Evolutionary conservation across 352 stramenopile genomes (phyloP), one percentile per base, ranked within the genome.

Genomic region (Phytophthora melonis): DNA sequence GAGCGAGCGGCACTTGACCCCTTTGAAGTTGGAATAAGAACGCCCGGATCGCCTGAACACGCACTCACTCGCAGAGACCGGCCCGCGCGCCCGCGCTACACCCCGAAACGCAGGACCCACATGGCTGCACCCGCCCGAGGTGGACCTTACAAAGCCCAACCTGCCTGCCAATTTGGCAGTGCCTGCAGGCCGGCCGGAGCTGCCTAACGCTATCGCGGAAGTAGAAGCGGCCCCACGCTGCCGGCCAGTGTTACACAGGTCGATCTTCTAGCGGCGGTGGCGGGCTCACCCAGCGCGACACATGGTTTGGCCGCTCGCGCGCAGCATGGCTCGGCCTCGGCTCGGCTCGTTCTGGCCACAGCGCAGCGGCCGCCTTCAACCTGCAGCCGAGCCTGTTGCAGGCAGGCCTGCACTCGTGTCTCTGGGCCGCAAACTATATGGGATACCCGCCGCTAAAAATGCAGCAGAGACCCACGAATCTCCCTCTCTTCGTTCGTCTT

Each of bases 21-120:
- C 67, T 78, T 78, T 69, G 60, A 71, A 74, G 66, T 66, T 71
- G 60, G 70, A 78, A 74, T 74, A 74, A 74, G 71, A 77, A 70
- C 62, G 58, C 60, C 54, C 62, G 58, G 63, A 73, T 65, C 53
- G 45, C 36, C 56, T 75, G 61, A 67, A 63, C 68, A 66, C 63
- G 56, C 50, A 63, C 50, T 66, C 23, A 25, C 58, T 60, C 65
- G 56, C 65, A 72, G 58, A 66, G 49, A n/a, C 25, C 52, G 57
- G 66, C 27, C 3, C 57, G 16, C 14, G 32, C 32, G 54, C 14
- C 32, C 27, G 34, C 57, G 52, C 50, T 58, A 16, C 55, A 63
- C 47, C 54, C 47, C 47, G 47, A 54, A 54, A 54, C 47, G 47
- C 47, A 30, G 27, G 52, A 69, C 55, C 30, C 52, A 63, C 64